Evolutionary conservation across 2,329 filamentous ascomycete genomes (phyloP), one percentile per base, ranked within the genome.

Genomic region (Colletotrichum camelliae): DNA sequence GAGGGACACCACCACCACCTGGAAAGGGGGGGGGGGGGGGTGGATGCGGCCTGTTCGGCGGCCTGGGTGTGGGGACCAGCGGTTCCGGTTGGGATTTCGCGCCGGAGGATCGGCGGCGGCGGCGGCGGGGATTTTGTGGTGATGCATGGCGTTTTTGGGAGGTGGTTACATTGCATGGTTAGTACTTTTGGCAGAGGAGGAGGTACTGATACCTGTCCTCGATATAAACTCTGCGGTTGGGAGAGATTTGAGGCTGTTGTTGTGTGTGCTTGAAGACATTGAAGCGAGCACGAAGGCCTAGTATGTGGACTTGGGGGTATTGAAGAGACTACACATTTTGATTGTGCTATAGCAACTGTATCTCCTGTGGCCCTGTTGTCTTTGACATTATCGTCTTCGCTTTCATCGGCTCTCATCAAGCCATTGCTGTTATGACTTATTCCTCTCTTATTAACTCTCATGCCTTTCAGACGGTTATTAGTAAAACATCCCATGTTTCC

Each of bases 21-120:
- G 16, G 16, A 43, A 43, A 43, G 21, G n/a, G 15, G 48, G 12
- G 33, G 29, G 18, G 21, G n/a, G 15, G 48, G 12, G 33, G 29
- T 29, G 31, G 31, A 68, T 43, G 70, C 70, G 70, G 70, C 70
- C 72, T 33, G 35, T 67, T 55, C 74, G 70, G 74, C 70, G 57
- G 62, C 73, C 69, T 70, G 68, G 37, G 37, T 43, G 64, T 76
- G 74, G 70, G 70, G 64, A 65, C 29, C 9, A 18, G n/a, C 37
- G 62, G 43, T 66, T 39, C 62, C 37, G 33, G 62, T 31, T 16
- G 21, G 21, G 37, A 48, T 66, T 39, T 39, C 37, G 37, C 37
- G 37, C 37, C 37, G 58, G 58, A 31, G 52, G 52, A 27, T 57
- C 21, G 24, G 52, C 60, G 33, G 33, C 27, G 60, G 16, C 35